Percentiles rank a stretch among this genome's conserved stretches.
phyloP scores from a whole-genome alignment of 306 rosid genomes.

The Sindora glabra region DNA sequence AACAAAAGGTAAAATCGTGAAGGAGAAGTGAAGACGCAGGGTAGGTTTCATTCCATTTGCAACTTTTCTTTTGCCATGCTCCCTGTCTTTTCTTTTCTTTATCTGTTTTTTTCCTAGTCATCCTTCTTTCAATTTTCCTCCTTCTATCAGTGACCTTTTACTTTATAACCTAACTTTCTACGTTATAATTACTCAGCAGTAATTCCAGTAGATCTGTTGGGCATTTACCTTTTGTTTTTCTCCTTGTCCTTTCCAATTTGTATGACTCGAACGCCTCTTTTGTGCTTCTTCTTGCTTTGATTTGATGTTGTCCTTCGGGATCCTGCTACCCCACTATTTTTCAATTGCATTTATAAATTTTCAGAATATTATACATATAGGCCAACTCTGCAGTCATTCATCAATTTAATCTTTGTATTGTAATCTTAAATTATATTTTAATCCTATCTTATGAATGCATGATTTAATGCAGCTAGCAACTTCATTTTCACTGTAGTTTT shows the following conservation, averaged over 20 bases:
- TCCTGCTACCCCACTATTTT: constrained; percentile 20
- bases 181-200: constrained; percentile 61
- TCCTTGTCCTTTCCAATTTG: constrained; percentile 22
- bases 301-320: constrained; percentile 27
- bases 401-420: too few relatives aligned
- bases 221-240: constrained; percentile 30
- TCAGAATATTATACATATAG: too few relatives aligned
- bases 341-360: too few relatives aligned
- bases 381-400: too few relatives aligned
- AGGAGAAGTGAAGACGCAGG: constrained; percentile 21
- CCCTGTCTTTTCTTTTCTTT: constrained; percentile 5
- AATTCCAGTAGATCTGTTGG: constrained; percentile 22
- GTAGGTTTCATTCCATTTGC: constrained; percentile 10
- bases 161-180: constrained; percentile 48
- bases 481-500: too few relatives aligned
- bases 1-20: neutral
- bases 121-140: too few relatives aligned
- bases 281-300: constrained; percentile 20
- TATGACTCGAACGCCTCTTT: constrained; percentile 28
- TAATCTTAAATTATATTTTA: too few relatives aligned
- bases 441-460: too few relatives aligned
- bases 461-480: too few relatives aligned
- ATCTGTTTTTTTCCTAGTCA: too few relatives aligned
- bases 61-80: constrained; percentile 23
- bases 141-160: constrained; percentile 30